Percentiles rank a stretch among this genome's conserved stretches.
Evolutionary conservation across 345 rosid genomes (phyloP).

Genomic region (Pugionium cornutum): DNA sequence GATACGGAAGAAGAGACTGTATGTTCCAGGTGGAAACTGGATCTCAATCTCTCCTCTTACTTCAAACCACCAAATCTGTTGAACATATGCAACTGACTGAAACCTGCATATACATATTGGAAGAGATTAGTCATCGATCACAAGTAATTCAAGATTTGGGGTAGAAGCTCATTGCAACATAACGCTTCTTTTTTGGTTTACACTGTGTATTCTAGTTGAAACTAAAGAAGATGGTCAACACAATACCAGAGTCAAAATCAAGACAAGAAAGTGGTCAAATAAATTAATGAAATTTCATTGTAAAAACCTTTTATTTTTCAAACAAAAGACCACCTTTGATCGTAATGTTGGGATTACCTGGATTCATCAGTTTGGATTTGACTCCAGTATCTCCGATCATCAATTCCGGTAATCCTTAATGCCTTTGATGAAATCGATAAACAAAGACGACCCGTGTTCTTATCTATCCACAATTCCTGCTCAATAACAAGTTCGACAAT

Average conservation of each 20-base stretch:
- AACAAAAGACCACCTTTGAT: neutral
- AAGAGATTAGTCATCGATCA: neutral
- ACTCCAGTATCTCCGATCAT: conserved; percentile 79
- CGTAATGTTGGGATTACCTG: conserved; percentile 41
- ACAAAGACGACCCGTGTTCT: conserved; percentile 54
- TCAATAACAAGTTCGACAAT: neutral
- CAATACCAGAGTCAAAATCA: too few relatives aligned
- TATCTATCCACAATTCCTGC: conserved; percentile 72
- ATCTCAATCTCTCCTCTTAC: conserved; percentile 83
- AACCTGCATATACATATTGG: conserved; percentile 47
- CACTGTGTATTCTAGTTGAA: too few relatives aligned
- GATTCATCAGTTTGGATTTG: conserved; percentile 59
- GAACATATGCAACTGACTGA: conserved; percentile 75
- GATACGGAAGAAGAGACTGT: conserved; percentile 78
- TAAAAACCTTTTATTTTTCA: too few relatives aligned
- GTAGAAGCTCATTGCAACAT: too few relatives aligned
- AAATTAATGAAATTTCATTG: too few relatives aligned
- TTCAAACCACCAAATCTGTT: conserved; percentile 97
- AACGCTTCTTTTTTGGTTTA: too few relatives aligned
- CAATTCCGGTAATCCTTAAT: conserved; percentile 67
- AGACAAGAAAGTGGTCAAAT: too few relatives aligned
- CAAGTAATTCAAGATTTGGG: too few relatives aligned
- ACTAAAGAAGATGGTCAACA: neutral
- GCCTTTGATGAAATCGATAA: conserved; percentile 61
- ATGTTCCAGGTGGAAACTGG: conserved; percentile 70